Evolutionary conservation across 2,329 filamentous ascomycete genomes (phyloP), one percentile per base, ranked within the genome.

Genomic region (Talaromyces sp.): DNA sequence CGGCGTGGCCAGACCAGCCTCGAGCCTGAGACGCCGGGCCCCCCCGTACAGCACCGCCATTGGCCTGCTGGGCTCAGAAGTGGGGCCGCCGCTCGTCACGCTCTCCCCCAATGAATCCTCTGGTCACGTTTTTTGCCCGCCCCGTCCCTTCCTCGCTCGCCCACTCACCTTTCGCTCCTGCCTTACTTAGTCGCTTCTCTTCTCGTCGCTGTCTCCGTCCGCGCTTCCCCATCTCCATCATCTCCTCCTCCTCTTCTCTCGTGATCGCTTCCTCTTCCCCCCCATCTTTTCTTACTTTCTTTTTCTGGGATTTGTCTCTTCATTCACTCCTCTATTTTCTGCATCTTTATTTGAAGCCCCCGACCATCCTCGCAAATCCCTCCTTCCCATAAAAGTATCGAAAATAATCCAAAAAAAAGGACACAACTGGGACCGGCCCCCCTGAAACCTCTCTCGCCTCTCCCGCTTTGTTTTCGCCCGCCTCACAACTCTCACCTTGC

Each of bases 231-330:
- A 19, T 56, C 53, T 61, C n/a, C n/a, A n/a, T n/a, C n/a, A n/a
- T n/a, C n/a, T n/a, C n/a, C n/a, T n/a, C n/a, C n/a, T n/a, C 62
- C 62, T 63, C 66, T 65, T 63, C 62, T 65, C 59, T 68, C 60
- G 65, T 58, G 62, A 63, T 61, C 54, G 60, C 62, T 59, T 64
- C 64, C 65, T 68, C 67, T 12, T 35, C 32, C 32, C 64, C 65
- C 32, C 32, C 64, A 65, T 70, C 70, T 66, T 60, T 65, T 65
- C 68, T 66, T 65, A 60, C 63, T 58, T 62, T 66, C 64, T 61
- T 62, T 58, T 58, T 57, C 58, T 63, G 59, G 60, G 62, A 61
- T 57, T 64, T 61, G 68, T 67, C 69, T 68, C 65, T 68, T 68
- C 66, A 62, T 72, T 72, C 67, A 66, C 62, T 64, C 64, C 64